Percentiles rank a stretch among this genome's conserved stretches.
phyloP scores from a whole-genome alignment of 129 eudicot genomes.

The Oenanthe sinensis region DNA sequence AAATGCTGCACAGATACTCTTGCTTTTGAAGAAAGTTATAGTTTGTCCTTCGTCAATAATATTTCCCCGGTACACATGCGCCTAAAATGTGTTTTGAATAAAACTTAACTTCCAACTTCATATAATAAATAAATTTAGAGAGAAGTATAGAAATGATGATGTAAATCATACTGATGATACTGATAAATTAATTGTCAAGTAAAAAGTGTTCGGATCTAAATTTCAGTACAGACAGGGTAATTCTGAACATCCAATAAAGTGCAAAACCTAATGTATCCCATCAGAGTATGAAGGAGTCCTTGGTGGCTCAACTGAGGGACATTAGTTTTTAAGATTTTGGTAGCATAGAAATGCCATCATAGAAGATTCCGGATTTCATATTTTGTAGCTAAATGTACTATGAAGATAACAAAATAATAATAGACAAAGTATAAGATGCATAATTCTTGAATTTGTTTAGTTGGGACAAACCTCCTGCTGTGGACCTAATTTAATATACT shows the following conservation, averaged over 20 bases:
- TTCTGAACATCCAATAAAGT: background rate
- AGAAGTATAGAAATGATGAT: background rate
- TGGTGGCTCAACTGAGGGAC: background rate
- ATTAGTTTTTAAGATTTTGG: background rate
- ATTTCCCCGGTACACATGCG: conserved; percentile 67
- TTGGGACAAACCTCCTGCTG: conserved; percentile 68
- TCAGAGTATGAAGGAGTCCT: background rate
- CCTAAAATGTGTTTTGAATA: conserved; percentile 35
- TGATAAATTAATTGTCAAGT: background rate
- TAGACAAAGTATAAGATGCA: background rate
- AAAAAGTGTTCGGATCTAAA: background rate
- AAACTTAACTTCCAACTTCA: conserved; percentile 1
- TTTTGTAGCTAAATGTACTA: background rate
- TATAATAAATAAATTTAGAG: background rate
- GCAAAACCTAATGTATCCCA: background rate
- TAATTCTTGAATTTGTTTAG: conserved; percentile 10
- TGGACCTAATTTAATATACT: conserved; percentile 74
- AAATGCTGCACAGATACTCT: conserved; percentile 70
- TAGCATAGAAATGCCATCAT: background rate
- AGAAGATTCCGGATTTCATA: background rate
- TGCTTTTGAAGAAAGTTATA: background rate
- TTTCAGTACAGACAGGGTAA: background rate
- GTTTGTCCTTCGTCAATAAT: background rate
- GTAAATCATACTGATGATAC: background rate
- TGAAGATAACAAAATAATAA: background rate